Conservation (phyloP, 2,329 filamentous ascomycete genomes). For the Ophiostoma ips region DNA sequence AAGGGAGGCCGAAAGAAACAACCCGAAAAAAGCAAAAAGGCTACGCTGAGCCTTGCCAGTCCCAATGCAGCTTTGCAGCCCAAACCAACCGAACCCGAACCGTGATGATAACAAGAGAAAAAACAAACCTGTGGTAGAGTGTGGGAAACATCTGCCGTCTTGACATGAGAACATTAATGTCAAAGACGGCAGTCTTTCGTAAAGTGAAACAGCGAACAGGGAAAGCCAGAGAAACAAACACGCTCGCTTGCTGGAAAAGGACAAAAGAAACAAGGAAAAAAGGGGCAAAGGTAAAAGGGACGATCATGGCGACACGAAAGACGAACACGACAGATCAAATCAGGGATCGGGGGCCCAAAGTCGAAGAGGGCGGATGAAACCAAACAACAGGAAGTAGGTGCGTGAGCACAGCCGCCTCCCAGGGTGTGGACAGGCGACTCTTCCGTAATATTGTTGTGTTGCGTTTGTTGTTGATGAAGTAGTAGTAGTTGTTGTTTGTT, state of each 20-base stretch:
- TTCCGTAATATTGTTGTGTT: not conserved
- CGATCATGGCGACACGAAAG: not conserved
- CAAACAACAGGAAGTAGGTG: not conserved
- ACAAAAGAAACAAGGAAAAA: not conserved
- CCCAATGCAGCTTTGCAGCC: constrained; percentile 8
- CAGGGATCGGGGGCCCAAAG: not conserved
- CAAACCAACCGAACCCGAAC: not conserved
- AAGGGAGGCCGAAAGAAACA: not conserved
- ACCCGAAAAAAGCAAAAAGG: not conserved
- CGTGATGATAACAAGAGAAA: not conserved
- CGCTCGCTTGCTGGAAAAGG: constrained; percentile 2
- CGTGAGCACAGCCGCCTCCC: not conserved
- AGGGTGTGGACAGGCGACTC: not conserved
- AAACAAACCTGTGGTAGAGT: constrained; percentile 4
- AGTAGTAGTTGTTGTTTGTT: not conserved
- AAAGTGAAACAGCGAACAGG: not conserved
- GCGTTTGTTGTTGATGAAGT: not conserved
- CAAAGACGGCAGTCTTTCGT: not conserved
- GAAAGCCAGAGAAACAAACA: not conserved
- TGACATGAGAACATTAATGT: not conserved
- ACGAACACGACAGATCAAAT: not conserved
- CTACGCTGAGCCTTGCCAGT: not conserved
- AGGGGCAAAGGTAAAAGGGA: not conserved
- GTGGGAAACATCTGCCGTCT: constrained; percentile 4
- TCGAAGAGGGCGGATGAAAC: not conserved